Conservation (phyloP, 768 basidiomycete species). For the Hebeloma cylindrosporum region DNA sequence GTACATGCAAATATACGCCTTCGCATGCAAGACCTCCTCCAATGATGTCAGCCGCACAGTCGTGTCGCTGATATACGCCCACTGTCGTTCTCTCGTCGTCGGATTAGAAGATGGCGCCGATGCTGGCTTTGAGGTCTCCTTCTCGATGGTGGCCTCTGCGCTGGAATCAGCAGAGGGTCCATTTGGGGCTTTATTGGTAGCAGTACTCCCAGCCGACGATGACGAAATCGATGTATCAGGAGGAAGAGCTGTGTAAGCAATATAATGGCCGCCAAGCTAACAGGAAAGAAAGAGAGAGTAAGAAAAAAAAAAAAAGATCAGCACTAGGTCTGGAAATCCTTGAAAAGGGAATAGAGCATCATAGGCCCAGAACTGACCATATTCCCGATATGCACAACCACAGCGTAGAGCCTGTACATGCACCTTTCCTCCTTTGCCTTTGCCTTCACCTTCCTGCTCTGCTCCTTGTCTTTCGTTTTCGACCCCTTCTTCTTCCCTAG, state of each 20-base stretch:
- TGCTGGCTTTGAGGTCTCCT: conserved; percentile 8
- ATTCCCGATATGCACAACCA: conserved; percentile 84
- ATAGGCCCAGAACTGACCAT: conserved; percentile 62
- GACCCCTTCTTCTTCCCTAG: conserved; percentile 29
- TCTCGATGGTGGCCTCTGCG: conserved; percentile 2
- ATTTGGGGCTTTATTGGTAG: neutral
- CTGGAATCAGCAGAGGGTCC: neutral
- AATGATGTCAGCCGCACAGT: conserved; percentile 75
- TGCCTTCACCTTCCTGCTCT: conserved; percentile 13
- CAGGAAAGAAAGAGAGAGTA: conserved; percentile 10
- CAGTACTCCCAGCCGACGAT: neutral
- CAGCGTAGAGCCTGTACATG: conserved; percentile 68
- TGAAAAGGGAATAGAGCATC: neutral
- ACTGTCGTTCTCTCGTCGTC: conserved; percentile 58
- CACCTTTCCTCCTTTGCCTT: conserved; percentile 24
- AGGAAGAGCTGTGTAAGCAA: conserved; percentile 80
- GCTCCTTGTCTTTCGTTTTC: too few relatives aligned
- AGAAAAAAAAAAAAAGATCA: conserved; percentile 12
- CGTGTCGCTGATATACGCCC: conserved; percentile 94
- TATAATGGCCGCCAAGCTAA: conserved; percentile 87
- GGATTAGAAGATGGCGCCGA: conserved; percentile 15
- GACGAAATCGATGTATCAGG: conserved; percentile 20
- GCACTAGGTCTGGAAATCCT: conserved; percentile 13
- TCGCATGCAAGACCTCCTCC: conserved; percentile 88
- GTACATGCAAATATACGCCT: conserved; percentile 94